Conservation (phyloP, 2,329 filamentous ascomycete species). For the Scedosporium apiospermum region DNA sequence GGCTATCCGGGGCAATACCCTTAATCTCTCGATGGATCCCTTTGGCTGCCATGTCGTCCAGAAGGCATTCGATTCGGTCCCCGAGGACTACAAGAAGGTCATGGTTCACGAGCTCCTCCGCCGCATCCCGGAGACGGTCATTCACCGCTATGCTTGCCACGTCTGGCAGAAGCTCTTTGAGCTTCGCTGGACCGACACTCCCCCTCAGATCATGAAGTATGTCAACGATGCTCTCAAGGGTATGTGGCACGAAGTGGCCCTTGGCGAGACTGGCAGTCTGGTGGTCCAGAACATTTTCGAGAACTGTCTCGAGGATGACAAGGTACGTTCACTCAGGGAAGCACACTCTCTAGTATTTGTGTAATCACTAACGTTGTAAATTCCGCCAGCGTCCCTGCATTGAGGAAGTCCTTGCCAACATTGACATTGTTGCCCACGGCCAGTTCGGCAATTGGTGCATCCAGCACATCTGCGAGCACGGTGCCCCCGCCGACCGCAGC, state of each 20-base stretch:
- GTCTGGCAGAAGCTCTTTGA: slow-evolving; percentile 99
- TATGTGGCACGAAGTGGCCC: slow-evolving; percentile 98
- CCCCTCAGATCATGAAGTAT: slow-evolving; percentile 96
- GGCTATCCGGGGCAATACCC: slow-evolving; percentile 85
- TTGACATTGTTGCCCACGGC: slow-evolving; percentile 92
- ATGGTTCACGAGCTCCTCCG: slow-evolving; percentile 98
- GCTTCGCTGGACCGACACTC: slow-evolving; percentile 86
- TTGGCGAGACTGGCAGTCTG: slow-evolving; percentile 93
- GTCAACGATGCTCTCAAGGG: slow-evolving; percentile 91
- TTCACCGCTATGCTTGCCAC: slow-evolving; percentile 97
- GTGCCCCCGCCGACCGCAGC: slow-evolving; percentile 80
- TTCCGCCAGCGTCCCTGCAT: slow-evolving; percentile 78
- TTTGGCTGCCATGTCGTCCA: slow-evolving; percentile 98
- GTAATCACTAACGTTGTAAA: slow-evolving; percentile 11
- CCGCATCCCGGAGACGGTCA: slow-evolving; percentile 92
- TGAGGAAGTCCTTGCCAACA: slow-evolving; percentile 88
- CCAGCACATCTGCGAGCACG: slow-evolving; percentile 97
- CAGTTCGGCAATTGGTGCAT: slow-evolving; percentile 99
- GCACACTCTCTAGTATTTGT: not conserved
- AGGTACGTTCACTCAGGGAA: slow-evolving; percentile 49
- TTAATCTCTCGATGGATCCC: slow-evolving; percentile 94
- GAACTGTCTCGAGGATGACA: slow-evolving; percentile 97
- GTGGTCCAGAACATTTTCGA: slow-evolving; percentile 99
- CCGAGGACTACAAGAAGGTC: slow-evolving; percentile 93
- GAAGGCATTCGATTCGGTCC: slow-evolving; percentile 96